phyloP scores from a whole-genome alignment of 441 rosid genomes.

The Viola pubescens region DNA sequence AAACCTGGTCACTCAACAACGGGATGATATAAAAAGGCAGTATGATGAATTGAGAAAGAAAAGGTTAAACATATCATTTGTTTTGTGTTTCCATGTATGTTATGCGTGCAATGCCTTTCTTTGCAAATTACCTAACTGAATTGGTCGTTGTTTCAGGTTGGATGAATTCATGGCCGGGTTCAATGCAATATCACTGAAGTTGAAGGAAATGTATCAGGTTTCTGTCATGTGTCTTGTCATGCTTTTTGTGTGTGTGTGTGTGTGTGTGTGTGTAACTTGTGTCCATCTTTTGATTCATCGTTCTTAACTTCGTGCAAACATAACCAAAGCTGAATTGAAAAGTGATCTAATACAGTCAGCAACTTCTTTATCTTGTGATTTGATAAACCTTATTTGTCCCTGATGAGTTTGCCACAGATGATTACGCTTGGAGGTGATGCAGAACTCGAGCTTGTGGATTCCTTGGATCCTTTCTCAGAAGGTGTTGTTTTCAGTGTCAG shows the following conservation, averaged over 20 bases:
- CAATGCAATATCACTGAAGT: constrained; percentile 81
- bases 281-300: neutral
- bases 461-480: constrained; percentile 96
- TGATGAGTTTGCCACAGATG: constrained; percentile 42
- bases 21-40: constrained; percentile 81
- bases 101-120: no score
- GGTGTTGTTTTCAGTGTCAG: constrained; percentile 97
- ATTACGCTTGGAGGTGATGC: constrained; percentile 99
- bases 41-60: constrained; percentile 84
- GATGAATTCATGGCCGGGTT: constrained; percentile 99
- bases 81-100: neutral
- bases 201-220: constrained; percentile 99
- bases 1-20: constrained; percentile 63
- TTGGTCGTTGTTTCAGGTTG: constrained; percentile 44
- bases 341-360: neutral
- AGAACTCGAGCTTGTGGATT: constrained; percentile 96
- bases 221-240: constrained; percentile 6
- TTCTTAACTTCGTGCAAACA: neutral
- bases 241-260: neutral
- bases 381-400: neutral
- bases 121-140: constrained; percentile 11
- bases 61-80: constrained; percentile 36
- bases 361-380: neutral
- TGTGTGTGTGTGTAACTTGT: neutral
- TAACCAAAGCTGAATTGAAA: neutral